phyloP scores from a whole-genome alignment of 495 filamentous ascomycete species.

The Xylaria curta region DNA sequence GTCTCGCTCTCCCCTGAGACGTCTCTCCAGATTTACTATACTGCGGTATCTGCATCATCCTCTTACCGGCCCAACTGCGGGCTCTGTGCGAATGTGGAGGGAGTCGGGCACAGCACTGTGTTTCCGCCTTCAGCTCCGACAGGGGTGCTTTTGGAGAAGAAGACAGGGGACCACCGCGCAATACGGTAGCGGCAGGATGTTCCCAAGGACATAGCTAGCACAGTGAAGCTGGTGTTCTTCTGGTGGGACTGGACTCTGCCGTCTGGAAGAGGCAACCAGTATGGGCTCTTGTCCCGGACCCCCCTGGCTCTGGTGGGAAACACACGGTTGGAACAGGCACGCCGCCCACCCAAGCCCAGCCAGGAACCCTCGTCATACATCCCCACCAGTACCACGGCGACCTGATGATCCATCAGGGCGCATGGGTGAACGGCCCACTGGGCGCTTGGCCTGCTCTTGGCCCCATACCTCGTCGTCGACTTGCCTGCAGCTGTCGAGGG shows the following conservation, averaged over 20 bases:
- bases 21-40: background rate
- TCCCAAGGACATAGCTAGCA: constrained; percentile 7
- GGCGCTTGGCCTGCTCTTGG: constrained; percentile 27
- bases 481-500: constrained; percentile 27
- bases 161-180: constrained; percentile 16
- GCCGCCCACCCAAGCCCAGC: constrained; percentile 20
- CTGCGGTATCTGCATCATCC: constrained; percentile 6
- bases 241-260: constrained; percentile 1
- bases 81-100: constrained; percentile 28
- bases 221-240: constrained; percentile 8
- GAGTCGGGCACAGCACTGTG: constrained; percentile 24
- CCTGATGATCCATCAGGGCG: constrained; percentile 28
- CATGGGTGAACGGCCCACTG: constrained; percentile 28
- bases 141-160: constrained; percentile 27
- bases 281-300: constrained; percentile 27
- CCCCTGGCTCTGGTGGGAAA: constrained; percentile 30
- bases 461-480: constrained; percentile 21
- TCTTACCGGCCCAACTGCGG: constrained; percentile 24
- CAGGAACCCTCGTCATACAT: constrained; percentile 30
- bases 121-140: constrained; percentile 28
- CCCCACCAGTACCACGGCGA: constrained; percentile 22
- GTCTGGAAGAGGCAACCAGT: constrained; percentile 28
- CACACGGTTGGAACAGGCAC: constrained; percentile 31
- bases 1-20: constrained; percentile 16
- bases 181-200: constrained; percentile 21